Conservation (phyloP, 2,329 filamentous ascomycete species). For the Juglanconis juglandina region DNA sequence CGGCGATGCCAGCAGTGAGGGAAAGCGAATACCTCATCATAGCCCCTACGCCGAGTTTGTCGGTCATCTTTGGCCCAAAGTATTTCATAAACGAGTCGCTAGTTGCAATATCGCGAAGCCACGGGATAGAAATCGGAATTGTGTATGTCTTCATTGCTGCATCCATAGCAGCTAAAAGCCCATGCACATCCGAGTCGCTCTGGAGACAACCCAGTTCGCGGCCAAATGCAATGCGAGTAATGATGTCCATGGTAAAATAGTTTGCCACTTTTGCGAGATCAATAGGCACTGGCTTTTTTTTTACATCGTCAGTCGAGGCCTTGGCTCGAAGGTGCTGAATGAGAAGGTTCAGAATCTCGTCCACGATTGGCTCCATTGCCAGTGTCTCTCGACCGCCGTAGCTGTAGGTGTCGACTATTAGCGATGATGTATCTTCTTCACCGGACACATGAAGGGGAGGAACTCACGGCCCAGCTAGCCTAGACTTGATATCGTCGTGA, state of each 20-base stretch:
- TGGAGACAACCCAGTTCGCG: constrained; percentile 41
- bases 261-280: constrained; percentile 43
- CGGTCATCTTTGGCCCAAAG: constrained; percentile 28
- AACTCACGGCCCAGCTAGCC: not conserved
- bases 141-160: constrained; percentile 33
- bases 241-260: constrained; percentile 49
- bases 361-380: constrained; percentile 22
- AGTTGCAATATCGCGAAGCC: constrained; percentile 22
- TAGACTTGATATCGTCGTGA: constrained; percentile 29
- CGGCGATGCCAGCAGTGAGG: constrained; percentile 25
- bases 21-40: constrained; percentile 22
- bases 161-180: constrained; percentile 39
- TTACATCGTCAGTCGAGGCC: not conserved
- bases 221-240: constrained; percentile 46
- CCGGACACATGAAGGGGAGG: not conserved
- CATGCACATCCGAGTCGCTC: constrained; percentile 40
- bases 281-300: constrained; percentile 25
- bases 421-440: not conserved
- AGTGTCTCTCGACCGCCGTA: constrained; percentile 28
- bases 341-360: not conserved
- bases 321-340: not conserved
- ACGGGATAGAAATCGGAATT: constrained; percentile 38
- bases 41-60: constrained; percentile 25
- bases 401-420: constrained; percentile 1
- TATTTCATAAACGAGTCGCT: constrained; percentile 31